Evolutionary conservation across 176 grass and related monocot genomes (phyloP), one percentile per base, ranked within the genome.

Genomic region (Alloteropsis semialata): DNA sequence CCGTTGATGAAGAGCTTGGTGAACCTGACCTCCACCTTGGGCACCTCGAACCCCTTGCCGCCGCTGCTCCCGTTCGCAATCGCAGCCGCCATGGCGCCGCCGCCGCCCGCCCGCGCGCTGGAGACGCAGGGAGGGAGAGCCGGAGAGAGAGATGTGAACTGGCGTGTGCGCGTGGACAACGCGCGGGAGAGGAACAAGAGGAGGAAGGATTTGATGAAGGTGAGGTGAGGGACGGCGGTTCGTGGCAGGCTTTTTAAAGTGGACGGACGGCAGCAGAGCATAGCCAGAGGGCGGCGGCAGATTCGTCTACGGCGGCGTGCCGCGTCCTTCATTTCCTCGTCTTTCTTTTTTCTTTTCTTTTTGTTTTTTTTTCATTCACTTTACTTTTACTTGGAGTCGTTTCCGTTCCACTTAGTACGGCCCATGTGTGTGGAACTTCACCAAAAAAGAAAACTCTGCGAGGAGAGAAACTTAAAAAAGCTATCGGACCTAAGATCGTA

Each of bases 1-100:
- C 92, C 96, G 82, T 88, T 84, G 87, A 98, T 90, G 89, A 98
- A 98, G 75, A 95, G 90, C 92, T 98, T 90, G 63, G 96, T 92
- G 89, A 95, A 98, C 81, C 83, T 91, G 76, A 93, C 89, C 28
- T 91, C 87, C 33, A 98, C 79, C 36, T 84, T 56, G 8, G 92
- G 95, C 51, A 94, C 71, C 83, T 84, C 73, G 69, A 89, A 90
- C 11, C 67, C 86, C 74, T 84, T 70, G 11, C 19, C 29, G 14
- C 53, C 74, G 30, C 34, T 67, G 29, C 43, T 57, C 10, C 77
- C 77, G 77, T 82, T 83, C 43, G 69, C 82, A 14, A 14, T 83
- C 43, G 69, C 82, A 14, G 17, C 70, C 29, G 82, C 72, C 90
- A 81, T 88, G 74, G 11, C 53, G 37, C 18, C 10, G 33, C 6